Base-by-base conservation (phyloP, 768 basidiomycete species). In the Pleurotus tuber-regium region DNA sequence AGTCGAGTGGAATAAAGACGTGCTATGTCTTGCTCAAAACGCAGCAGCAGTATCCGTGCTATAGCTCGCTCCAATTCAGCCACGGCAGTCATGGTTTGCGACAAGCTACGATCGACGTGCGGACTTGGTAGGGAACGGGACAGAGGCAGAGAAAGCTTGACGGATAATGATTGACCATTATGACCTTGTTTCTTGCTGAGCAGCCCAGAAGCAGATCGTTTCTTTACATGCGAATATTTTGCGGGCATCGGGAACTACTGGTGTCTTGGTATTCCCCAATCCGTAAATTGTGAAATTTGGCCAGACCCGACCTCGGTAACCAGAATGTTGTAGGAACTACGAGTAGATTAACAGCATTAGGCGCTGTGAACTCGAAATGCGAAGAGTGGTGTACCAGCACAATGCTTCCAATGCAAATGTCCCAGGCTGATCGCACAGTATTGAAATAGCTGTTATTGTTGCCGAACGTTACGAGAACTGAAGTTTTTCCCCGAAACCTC, bases 211-310 rank as follows among this genome's bases (percentile, higher is more conserved):
- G 73, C 71, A 5, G 80, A 69, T 41, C 82, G 68, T 62, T 85
- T 86, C 72, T 85, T 86, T n/a, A 84, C 79, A 66, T 87, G 84
- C 21, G 84, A 86, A 66, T 86, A 86, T 61, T 86, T 86, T 28
- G 83, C 78, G 14, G 85, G 83, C 85, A 87, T 87, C 2, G 50
- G 62, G 25, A 51, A 42, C n/a, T n/a, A n/a, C n/a, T n/a, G n/a
- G n/a, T n/a, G n/a, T n/a, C n/a, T n/a, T n/a, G n/a, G n/a, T n/a
- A n/a, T n/a, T n/a, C n/a, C n/a, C n/a, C n/a, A n/a, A n/a, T n/a
- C n/a, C n/a, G n/a, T n/a, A n/a, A n/a, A n/a, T n/a, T n/a, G n/a
- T n/a, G n/a, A n/a, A n/a, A n/a, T n/a, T n/a, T n/a, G n/a, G n/a
- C n/a, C n/a, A n/a, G n/a, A n/a, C n/a, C n/a, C n/a, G n/a, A n/a